A percentile compares a stretch with the other conserved stretches of the same genome.
Evolutionary conservation across 164 flowering plant species (phyloP).

Genomic region (Piper longum): DNA sequence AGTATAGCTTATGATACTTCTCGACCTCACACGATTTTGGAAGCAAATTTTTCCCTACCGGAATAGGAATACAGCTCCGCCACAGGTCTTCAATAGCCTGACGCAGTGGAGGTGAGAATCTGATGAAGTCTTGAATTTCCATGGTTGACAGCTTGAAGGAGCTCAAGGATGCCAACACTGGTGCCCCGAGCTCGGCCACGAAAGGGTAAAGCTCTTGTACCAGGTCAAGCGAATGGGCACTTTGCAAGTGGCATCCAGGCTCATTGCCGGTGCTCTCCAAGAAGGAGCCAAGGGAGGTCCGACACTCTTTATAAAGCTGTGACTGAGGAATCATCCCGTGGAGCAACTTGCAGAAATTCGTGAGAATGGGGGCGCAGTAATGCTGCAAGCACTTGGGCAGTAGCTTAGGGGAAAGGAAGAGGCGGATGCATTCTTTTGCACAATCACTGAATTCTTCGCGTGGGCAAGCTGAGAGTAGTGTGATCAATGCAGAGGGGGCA

Average conservation of each 20-base stretch:
- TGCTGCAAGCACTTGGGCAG: slow-evolving; percentile 17
- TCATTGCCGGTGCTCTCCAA: slow-evolving; percentile 29
- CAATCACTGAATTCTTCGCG: slow-evolving; percentile 21
- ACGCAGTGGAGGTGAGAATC: slow-evolving; percentile 37
- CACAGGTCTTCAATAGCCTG: slow-evolving; percentile 22
- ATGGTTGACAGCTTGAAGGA: slow-evolving; percentile 9
- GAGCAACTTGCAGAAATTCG: slow-evolving; percentile 74
- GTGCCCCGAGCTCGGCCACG: slow-evolving; percentile 44
- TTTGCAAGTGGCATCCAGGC: slow-evolving; percentile 6
- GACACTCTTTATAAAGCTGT: slow-evolving; percentile 33
- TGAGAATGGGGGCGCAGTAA: slow-evolving; percentile 35
- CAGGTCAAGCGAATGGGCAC: slow-evolving; percentile 10
- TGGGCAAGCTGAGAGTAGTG: slow-evolving; percentile 39
- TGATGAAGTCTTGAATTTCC: slow-evolving; percentile 43
- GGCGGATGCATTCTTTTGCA: slow-evolving; percentile 39
- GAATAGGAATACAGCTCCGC: slow-evolving; percentile 16
- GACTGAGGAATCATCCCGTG: slow-evolving; percentile 22
- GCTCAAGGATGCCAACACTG: slow-evolving; percentile 25
- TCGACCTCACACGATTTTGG: slow-evolving; percentile 19
- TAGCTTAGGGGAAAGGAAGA: slow-evolving; percentile 21
- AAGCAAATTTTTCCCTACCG: slow-evolving; percentile 9
- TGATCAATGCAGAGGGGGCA: slow-evolving; percentile 48
- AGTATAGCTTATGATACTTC: slow-evolving; percentile 29
- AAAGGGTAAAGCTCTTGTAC: slow-evolving; percentile 50
- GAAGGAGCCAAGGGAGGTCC: slow-evolving; percentile 48